Base-by-base conservation (phyloP, 306 rosid genomes). In the Casuarina glauca region DNA sequence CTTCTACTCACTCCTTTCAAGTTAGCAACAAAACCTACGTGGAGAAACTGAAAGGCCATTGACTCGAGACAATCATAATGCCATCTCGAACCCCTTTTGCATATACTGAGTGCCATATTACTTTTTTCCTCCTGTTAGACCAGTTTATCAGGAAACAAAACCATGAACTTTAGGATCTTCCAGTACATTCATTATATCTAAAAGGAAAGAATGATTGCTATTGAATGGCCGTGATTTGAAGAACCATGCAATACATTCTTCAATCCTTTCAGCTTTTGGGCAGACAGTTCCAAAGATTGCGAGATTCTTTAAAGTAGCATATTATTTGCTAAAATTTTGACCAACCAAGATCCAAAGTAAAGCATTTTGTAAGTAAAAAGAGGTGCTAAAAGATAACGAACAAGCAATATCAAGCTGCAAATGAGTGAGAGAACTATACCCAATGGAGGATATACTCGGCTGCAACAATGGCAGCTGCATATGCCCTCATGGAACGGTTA, bases 371-470 rank as follows among this genome's bases (percentile, higher is more conserved):
- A 10, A 54, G 55, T 45, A 10, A 17, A 46, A 26, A 46, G 55
- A 70, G 46, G 69, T 16, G 15, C 26, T 48, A 39, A 6, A 81
- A 32, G 4, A 42, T 42, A 72, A 68, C 46, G n/a, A 53, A 45
- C 35, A 68, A 63, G 39, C 20, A 10, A 38, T 68, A 54, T 78
- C 19, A n/a, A n/a, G 36, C 70, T 46, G 15, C 1, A 73, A 76
- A 72, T 41, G 72, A 16, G 61, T 48, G 44, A 73, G 35, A 70
- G 69, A 70, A 60, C 12, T 7, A 74, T 91, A 95, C 98, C 98
- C 98, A 95, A 41, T 67, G 90, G 62, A 93, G 97, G 84, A 95
- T 69, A 83, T 92, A 93, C 83, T 95, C 98, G 42, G 97, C 97
- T 6, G 93, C 97, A 69, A 93, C 72, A 62, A 95, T 93, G 69